Percentiles rank a stretch among this genome's conserved stretches.
Evolutionary conservation across 768 basidiomycete genomes (phyloP).

Genomic region (Tulasnella calospora): DNA sequence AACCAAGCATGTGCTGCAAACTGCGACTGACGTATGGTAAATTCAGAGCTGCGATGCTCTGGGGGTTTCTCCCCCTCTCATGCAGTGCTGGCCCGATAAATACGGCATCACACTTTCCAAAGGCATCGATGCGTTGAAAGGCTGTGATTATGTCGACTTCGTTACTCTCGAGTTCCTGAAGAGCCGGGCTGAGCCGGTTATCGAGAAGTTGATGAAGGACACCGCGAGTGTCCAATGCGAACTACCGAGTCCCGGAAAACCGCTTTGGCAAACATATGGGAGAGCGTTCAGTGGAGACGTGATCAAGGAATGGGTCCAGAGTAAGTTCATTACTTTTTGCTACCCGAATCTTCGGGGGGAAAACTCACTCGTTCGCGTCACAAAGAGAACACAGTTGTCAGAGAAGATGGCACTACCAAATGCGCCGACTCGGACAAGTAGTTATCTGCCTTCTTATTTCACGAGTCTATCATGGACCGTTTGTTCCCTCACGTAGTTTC

Average conservation of each 20-base stretch:
- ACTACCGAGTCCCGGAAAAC: neutral
- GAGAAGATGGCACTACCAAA: neutral
- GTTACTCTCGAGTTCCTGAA: conserved; percentile 1
- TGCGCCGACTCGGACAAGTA: neutral
- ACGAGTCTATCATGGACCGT: neutral
- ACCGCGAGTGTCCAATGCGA: neutral
- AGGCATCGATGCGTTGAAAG: neutral
- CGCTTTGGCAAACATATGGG: neutral
- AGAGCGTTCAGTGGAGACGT: neutral
- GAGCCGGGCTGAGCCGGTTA: neutral
- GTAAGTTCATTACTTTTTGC: neutral
- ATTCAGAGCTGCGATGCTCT: neutral
- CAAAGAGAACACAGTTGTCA: neutral
- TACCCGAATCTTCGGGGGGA: neutral
- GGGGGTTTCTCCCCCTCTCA: neutral
- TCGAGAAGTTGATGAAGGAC: neutral
- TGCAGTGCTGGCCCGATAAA: neutral
- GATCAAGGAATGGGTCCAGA: neutral
- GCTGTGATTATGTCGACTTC: neutral
- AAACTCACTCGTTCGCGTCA: neutral
- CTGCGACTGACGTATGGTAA: neutral
- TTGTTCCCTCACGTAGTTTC: neutral
- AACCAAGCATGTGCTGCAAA: neutral
- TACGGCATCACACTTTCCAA: neutral
- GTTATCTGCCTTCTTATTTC: neutral